These are phyloP conservation scores for Phytophthora tentaculata DNA, from an alignment of 352 stramenopile genomes.

Conservation along the genomic window DNA sequence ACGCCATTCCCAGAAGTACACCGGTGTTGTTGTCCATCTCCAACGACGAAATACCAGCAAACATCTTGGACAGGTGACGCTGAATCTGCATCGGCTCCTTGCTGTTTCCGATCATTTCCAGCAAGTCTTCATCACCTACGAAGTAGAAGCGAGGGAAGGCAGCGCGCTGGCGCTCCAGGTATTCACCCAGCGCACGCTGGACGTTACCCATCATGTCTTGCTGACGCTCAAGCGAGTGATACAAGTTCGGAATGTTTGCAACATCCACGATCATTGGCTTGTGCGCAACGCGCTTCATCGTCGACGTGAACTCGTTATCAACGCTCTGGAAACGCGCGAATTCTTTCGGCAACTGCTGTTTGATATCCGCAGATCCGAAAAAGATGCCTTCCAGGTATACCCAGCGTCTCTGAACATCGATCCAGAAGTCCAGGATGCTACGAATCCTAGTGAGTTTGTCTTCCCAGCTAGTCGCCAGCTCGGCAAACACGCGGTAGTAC, in stretches of 20 bases:
- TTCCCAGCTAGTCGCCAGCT: conserved; percentile 97
- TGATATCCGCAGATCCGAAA: conserved; percentile 98
- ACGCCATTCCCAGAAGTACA: conserved; percentile 94
- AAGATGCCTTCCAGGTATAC: conserved; percentile 99
- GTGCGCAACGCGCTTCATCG: conserved; percentile 97
- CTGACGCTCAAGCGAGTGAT: conserved; percentile 93
- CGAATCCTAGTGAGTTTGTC: conserved; percentile 97
- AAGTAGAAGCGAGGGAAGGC: conserved; percentile 99
- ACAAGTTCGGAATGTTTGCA: conserved; percentile 89
- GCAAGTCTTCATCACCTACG: conserved; percentile 99
- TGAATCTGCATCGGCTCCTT: conserved; percentile 98
- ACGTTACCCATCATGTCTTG: conserved; percentile 99
- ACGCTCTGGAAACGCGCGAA: conserved; percentile 99
- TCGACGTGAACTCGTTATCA: conserved; percentile 98
- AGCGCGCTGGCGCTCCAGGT: conserved; percentile 98
- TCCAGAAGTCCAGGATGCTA: conserved; percentile 98
- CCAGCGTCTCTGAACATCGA: conserved; percentile 99
- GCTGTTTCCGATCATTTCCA: conserved; percentile 99
- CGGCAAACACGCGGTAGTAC: conserved; percentile 99
- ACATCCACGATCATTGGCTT: conserved; percentile 98
- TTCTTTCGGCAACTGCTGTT: conserved; percentile 98
- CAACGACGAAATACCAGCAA: conserved; percentile 96
- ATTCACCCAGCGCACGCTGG: conserved; percentile 99
- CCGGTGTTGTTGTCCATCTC: conserved; percentile 82
- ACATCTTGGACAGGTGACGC: conserved; percentile 99